Evolutionary conservation across 2,329 filamentous ascomycete species (phyloP), one percentile per base, ranked within the genome.

Genomic region (Hypocrella siamensis): DNA sequence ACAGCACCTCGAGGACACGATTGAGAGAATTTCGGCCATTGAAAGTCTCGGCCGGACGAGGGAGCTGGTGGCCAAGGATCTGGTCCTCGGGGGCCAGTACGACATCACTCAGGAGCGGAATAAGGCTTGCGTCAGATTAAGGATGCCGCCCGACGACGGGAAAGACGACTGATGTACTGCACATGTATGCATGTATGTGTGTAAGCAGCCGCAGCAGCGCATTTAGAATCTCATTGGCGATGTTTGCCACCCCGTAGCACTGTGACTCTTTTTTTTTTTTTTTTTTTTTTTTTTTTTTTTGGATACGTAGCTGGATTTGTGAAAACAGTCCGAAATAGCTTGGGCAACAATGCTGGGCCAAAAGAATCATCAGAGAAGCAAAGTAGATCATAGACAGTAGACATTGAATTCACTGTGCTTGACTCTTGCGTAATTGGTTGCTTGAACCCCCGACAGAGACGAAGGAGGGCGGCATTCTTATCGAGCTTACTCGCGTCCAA

Each of bases 1-100:
- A 17, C 63, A 86, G 40, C 78, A 85, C 50, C 60, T 98, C 12
- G 75, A 93, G 38, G 75, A 69, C 3, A 96, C 90, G 0, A 60
- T 93, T 17, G 70, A 88, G 36, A 70, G 90, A 16, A 98, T 98
- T 42, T 58, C 67, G n/a, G 86, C 79, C 40, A 98, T 98, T 49
- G 90, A 98, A 62, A 86, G 78, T 46, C 64, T 98, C 38, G 88
- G 86, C 22, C 67, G 90, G 39, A 98, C 90, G n/a, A 75, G 88
- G 38, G 90, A 98, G 57, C 53, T 98, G 32, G 92, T 93, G 2
- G 81, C 93, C 41, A 98, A 98, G 60, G 90, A 96, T 53, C 63
- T 96, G 25, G 88, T 90, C 47, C 62, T 86, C 19, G 75, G 81
- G 10, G 85, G 85, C 3, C 79, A 78, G 52, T 94, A 93, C 49